Base-by-base conservation (phyloP, 73 alveolate species). In the Paramecium primaurelia region DNA sequence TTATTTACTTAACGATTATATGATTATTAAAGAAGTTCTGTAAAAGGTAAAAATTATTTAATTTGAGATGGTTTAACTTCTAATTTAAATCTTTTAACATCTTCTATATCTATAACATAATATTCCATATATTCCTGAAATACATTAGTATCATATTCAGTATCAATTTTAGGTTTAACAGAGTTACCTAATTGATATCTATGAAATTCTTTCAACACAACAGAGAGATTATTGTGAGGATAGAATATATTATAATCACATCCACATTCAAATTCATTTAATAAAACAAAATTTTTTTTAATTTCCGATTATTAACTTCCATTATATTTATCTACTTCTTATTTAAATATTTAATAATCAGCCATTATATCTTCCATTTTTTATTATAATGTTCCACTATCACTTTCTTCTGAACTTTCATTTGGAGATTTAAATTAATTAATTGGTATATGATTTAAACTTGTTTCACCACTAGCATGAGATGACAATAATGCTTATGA, bases 1-100 rank as follows among this genome's bases (percentile, higher is more conserved):
- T 14, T 14, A 64, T 64, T 20, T 92, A 64, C 49, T 34, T 64
- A 64, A 32, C 45, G 45, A 32, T 64, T 64, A 8, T 64, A 64
- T 64, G 26, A 64, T 34, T 28, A 12, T 64, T 64, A 3, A 14
- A 59, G 77, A 59, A 59, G 77, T 26, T 59, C 77, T 59, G 90
- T 77, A 47, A 28, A 77, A 1, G 68, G 68, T 20, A 77, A 25
- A 32, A 20, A 77, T 42, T 77, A 18, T 42, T 45, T 77, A 4
- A 77, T 28, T 77, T 77, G 12, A 77, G 30, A n/a, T 77, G 68
- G 68, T 45, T 77, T 77, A n/a, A 77, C 73, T 42, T 45, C 90
- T 11, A 77, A 45, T 22, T 77, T 36, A 42, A 77, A 77, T 77
- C 73, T 38, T 16, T 77, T 42, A 2, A 77, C 49, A 28, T 77